Evolutionary conservation across 805 yeast genomes (phyloP), one percentile per base, ranked within the genome.

Genomic region (Suhomyces tanzawaensis): DNA sequence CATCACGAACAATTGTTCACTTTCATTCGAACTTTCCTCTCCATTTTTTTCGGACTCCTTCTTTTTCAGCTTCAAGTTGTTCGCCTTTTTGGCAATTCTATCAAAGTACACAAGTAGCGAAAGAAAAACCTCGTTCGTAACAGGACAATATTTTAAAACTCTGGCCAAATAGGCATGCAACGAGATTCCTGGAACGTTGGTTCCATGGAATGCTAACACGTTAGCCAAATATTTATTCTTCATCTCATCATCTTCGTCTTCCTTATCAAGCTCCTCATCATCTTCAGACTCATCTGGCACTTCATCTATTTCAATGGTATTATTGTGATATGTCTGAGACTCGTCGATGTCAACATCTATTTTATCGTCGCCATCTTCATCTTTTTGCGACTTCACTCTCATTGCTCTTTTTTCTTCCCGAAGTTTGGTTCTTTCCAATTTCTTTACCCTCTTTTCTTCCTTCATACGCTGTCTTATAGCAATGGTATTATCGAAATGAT

Each of bases 141-240:
- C 93, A 0, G 99, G 98, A 60, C 99, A 93, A 64, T 93, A 93
- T 62, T 91, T 91, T 58, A 91, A 77, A 19, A 93, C 91, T 55
- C 99, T 79, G 29, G 87, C 77, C 42, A 93, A 72, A 58, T 93
- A 93, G 15, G 95, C 93, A 52, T 88, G 89, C 33, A 93, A 73
- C 9, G 90, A 79, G 37, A 93, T 93, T n/a, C 95, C 96, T 1
- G 99, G 99, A 7, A 93, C 82, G 56, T 91, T 95, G 41, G 95
- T 81, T 13, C 99, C 99, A 60, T 89, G 96, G 60, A 93, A 93
- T 32, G 96, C 93, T 40, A 91, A 66, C 3, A 91, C 86, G 43
- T 79, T 81, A 3, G 82, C 84, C 12, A 78, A 66, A 47, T 77
- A 80, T 46, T 71, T 71, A 49, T 77, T 72, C 25, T 67, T 63